A percentile compares a stretch with the other conserved stretches of the same genome.
phyloP scores from a whole-genome alignment of 2,329 filamentous ascomycete species.

The Davidsoniella virescens region DNA sequence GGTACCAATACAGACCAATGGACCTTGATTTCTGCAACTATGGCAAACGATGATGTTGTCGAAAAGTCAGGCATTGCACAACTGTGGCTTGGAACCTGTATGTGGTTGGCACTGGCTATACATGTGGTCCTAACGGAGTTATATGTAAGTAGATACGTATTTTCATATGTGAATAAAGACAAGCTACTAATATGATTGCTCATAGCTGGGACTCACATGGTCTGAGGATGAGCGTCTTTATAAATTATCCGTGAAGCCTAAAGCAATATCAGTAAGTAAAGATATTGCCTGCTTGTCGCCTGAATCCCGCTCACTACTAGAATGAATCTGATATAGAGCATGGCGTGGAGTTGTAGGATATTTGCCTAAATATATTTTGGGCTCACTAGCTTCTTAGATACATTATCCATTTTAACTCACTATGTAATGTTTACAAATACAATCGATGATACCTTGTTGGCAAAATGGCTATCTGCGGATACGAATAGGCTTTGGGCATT shows the following conservation, averaged over 20 bases:
- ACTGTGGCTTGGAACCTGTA: neutral
- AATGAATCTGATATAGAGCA: no score
- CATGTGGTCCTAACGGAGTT: neutral
- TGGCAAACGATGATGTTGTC: neutral
- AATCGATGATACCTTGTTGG: no score
- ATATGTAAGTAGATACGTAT: slow-evolving; percentile 1
- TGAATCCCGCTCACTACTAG: no score
- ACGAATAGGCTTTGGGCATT: no score
- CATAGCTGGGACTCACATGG: neutral
- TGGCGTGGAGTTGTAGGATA: no score
- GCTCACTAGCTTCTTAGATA: no score
- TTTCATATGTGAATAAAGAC: neutral
- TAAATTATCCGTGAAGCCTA: neutral
- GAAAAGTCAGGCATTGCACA: neutral
- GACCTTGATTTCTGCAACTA: neutral
- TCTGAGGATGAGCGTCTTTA: neutral
- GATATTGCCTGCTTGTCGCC: no score
- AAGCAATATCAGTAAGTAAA: neutral
- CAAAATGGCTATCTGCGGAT: no score
- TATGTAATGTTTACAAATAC: no score
- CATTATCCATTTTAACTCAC: no score
- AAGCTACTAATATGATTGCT: neutral
- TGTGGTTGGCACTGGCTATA: neutral
- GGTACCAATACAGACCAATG: neutral
- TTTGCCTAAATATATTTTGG: no score